Percentiles rank a stretch among this genome's conserved stretches.
Conservation (phyloP, 73 alveolate species). For the Paramecium caudatum region DNA sequence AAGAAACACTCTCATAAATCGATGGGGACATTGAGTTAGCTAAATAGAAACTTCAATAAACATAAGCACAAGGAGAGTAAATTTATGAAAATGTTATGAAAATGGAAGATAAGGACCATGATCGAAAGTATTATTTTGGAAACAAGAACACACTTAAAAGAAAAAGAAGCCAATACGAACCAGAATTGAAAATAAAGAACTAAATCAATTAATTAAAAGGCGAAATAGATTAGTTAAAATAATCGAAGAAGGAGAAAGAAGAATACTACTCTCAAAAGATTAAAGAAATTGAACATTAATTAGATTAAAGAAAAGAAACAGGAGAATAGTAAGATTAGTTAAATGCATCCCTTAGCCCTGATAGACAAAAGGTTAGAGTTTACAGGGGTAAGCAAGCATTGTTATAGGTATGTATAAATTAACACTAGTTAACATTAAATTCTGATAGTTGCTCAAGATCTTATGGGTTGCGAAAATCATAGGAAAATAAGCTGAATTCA, state of each 20-base stretch:
- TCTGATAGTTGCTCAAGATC: conserved; percentile 28
- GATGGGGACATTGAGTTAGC: background rate
- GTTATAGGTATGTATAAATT: background rate
- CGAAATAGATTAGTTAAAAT: conserved; percentile 26
- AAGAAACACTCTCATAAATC: background rate
- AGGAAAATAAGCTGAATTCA: conserved; percentile 18
- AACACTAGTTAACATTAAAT: background rate
- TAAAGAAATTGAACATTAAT: background rate
- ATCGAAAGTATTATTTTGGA: conserved; percentile 1
- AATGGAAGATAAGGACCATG: conserved; percentile 17
- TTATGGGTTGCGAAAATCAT: conserved; percentile 2
- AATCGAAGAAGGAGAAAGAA: conserved; percentile 31
- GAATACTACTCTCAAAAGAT: conserved; percentile 26
- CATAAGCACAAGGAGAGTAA: conserved; percentile 22
- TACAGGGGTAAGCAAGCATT: conserved; percentile 5
- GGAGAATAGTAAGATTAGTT: background rate
- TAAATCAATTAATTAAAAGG: conserved; percentile 21
- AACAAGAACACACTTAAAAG: background rate
- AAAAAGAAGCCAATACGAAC: conserved; percentile 9
- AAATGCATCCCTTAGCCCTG: conserved; percentile 20
- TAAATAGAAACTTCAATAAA: background rate
- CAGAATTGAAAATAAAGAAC: background rate
- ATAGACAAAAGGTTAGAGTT: conserved; percentile 27
- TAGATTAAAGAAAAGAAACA: background rate
- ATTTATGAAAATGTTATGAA: background rate